Evolutionary conservation across 768 basidiomycete genomes (phyloP).

Genomic region (Clavulina sp.): DNA sequence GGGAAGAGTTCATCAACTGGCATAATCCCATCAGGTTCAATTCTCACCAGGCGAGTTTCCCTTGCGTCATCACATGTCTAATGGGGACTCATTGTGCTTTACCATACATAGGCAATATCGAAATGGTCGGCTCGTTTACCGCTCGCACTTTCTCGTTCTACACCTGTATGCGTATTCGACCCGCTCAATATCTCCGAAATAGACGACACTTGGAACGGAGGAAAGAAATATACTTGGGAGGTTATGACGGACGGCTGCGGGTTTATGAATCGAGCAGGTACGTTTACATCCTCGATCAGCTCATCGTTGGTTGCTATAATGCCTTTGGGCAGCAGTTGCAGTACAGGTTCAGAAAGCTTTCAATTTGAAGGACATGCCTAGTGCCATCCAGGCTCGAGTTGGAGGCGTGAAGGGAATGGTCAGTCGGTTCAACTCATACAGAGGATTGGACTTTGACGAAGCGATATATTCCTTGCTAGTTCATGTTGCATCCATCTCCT

Average conservation of each 20-base stretch:
- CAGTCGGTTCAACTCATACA: not conserved
- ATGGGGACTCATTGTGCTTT: no score
- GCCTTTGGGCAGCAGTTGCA: no score
- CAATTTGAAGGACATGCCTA: slow-evolving; percentile 25
- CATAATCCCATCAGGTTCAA: slow-evolving; percentile 34
- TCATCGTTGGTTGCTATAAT: no score
- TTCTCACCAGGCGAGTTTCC: no score
- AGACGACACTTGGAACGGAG: no score
- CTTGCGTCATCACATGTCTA: no score
- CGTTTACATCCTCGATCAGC: no score
- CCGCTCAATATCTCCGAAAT: slow-evolving; percentile 22
- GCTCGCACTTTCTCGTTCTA: slow-evolving; percentile 45
- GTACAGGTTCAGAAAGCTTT: slow-evolving; percentile 21
- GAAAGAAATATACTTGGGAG: slow-evolving; percentile 5
- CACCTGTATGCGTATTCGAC: slow-evolving; percentile 33
- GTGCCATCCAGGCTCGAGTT: slow-evolving; percentile 34
- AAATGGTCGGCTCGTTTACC: slow-evolving; percentile 48
- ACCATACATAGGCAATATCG: slow-evolving; percentile 39
- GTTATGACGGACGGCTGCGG: slow-evolving; percentile 43
- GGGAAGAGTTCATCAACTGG: slow-evolving; percentile 34
- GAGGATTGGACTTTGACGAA: not conserved
- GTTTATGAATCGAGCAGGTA: slow-evolving; percentile 22
- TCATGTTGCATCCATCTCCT: slow-evolving; percentile 6
- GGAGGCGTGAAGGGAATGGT: slow-evolving; percentile 25
- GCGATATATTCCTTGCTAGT: not conserved